Conservation (phyloP, 768 basidiomycete genomes). For the Termitomyces bulborhizus region DNA sequence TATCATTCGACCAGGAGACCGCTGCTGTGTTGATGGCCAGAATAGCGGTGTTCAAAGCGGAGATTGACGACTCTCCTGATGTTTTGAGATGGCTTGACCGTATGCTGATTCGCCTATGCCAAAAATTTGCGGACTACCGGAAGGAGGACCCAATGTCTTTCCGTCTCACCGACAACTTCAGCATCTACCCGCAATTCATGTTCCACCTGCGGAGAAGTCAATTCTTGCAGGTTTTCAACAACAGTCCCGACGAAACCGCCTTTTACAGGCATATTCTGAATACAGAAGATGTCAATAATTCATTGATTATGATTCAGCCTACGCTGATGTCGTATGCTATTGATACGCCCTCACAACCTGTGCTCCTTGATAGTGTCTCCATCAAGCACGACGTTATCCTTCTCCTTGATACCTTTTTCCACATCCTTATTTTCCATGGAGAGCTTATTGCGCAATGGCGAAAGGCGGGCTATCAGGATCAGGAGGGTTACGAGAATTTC, state of each 20-base stretch:
- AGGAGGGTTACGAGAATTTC: conserved; percentile 98
- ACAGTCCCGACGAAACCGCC: conserved; percentile 98
- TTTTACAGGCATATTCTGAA: conserved; percentile 98
- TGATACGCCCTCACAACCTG: conserved; percentile 87
- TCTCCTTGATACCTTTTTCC: conserved; percentile 98
- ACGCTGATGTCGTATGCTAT: conserved; percentile 98
- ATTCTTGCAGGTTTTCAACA: conserved; percentile 99
- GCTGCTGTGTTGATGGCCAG: conserved; percentile 97
- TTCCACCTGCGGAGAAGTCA: conserved; percentile 97
- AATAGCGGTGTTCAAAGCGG: conserved; percentile 98
- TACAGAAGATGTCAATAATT: conserved; percentile 98
- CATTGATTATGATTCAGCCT: conserved; percentile 99
- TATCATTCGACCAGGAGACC: conserved; percentile 96
- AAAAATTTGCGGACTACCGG: conserved; percentile 98
- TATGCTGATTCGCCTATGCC: conserved; percentile 97
- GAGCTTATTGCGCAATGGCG: conserved; percentile 97
- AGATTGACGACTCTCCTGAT: conserved; percentile 96
- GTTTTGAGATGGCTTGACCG: conserved; percentile 96
- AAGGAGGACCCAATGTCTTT: conserved; percentile 97
- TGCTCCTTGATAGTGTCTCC: conserved; percentile 93
- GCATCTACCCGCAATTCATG: conserved; percentile 99
- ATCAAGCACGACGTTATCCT: conserved; percentile 97
- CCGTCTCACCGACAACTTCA: conserved; percentile 90
- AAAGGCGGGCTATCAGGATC: conserved; percentile 97
- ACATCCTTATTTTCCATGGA: conserved; percentile 99